Percentiles rank a stretch among this genome's conserved stretches.
Conservation (phyloP, 2,329 filamentous ascomycete species). For the Arthrocladium fulminans region DNA sequence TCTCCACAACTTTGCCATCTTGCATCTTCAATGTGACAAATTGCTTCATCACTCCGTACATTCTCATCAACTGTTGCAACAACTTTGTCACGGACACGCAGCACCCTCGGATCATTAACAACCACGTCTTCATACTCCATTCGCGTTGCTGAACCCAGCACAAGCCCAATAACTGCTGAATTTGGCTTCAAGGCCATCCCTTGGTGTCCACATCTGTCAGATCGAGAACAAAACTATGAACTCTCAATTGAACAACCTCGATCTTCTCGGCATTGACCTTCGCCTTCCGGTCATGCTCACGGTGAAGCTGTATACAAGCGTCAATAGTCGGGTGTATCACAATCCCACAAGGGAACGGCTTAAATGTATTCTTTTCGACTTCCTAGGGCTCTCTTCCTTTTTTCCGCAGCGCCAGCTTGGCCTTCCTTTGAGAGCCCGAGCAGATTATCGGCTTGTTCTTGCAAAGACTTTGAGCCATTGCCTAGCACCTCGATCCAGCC, state of each 20-base stretch:
- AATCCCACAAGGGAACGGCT: slow-evolving; percentile 50
- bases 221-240: slow-evolving; percentile 46
- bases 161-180: slow-evolving; percentile 46
- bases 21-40: slow-evolving; percentile 32
- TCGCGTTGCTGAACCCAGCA: slow-evolving; percentile 45
- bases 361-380: slow-evolving; percentile 47
- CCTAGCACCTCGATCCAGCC: slow-evolving; percentile 48
- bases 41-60: slow-evolving; percentile 37
- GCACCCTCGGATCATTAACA: slow-evolving; percentile 35
- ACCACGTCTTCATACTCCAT: slow-evolving; percentile 43
- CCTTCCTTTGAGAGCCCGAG: slow-evolving; percentile 16
- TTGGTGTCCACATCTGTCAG: slow-evolving; percentile 44
- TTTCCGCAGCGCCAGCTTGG: not conserved
- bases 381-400: slow-evolving; percentile 34
- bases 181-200: slow-evolving; percentile 44
- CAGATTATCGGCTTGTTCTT: slow-evolving; percentile 31
- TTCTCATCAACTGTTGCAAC: slow-evolving; percentile 34
- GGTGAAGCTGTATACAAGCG: slow-evolving; percentile 40
- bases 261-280: slow-evolving; percentile 27
- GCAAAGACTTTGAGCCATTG: slow-evolving; percentile 31
- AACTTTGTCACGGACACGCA: slow-evolving; percentile 39
- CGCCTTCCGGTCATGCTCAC: slow-evolving; percentile 21
- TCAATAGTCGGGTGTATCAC: slow-evolving; percentile 50
- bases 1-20: slow-evolving; percentile 32
- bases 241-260: slow-evolving; percentile 34